A percentile compares a stretch with the other conserved stretches of the same genome.
These are phyloP conservation scores for Taphrina wiesneri DNA, from an alignment of 1,139 yeast genomes.

Conservation along the genomic window DNA sequence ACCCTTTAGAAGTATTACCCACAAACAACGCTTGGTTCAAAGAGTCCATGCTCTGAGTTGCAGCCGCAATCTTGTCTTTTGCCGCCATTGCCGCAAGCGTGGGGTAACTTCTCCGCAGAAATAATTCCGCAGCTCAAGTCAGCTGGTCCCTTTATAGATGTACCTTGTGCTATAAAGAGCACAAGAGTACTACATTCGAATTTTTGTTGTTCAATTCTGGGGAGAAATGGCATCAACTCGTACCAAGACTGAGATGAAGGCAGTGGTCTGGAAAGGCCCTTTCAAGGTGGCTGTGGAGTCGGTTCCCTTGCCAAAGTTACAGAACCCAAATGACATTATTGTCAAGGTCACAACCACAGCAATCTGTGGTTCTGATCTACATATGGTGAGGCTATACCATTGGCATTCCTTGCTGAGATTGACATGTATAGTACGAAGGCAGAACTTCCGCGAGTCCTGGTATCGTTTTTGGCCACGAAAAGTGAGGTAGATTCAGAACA, in stretches of 20 bases:
- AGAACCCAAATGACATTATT: constrained; percentile 53
- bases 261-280: constrained; percentile 59
- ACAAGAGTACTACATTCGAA: too few relatives aligned
- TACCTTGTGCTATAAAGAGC: too few relatives aligned
- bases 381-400: constrained; percentile 40
- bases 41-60: too few relatives aligned
- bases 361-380: constrained; percentile 50
- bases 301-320: constrained; percentile 51
- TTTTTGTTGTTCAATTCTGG: too few relatives aligned
- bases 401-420: background rate
- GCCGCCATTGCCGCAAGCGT: too few relatives aligned
- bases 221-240: background rate
- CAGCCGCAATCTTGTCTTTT: too few relatives aligned
- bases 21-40: too few relatives aligned
- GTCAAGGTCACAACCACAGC: constrained; percentile 54
- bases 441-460: constrained; percentile 47
- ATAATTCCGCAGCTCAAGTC: too few relatives aligned
- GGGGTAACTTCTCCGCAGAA: too few relatives aligned
- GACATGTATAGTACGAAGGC: constrained; percentile 12
- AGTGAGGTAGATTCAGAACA: constrained; percentile 39
- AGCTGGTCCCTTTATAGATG: too few relatives aligned
- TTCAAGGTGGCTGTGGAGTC: constrained; percentile 51
- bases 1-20: too few relatives aligned
- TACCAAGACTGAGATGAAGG: constrained; percentile 50
- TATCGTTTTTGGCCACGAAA: constrained; percentile 59